Evolutionary conservation across 768 basidiomycete species (phyloP).

Genomic region (Boletus rufocinnamomeus): DNA sequence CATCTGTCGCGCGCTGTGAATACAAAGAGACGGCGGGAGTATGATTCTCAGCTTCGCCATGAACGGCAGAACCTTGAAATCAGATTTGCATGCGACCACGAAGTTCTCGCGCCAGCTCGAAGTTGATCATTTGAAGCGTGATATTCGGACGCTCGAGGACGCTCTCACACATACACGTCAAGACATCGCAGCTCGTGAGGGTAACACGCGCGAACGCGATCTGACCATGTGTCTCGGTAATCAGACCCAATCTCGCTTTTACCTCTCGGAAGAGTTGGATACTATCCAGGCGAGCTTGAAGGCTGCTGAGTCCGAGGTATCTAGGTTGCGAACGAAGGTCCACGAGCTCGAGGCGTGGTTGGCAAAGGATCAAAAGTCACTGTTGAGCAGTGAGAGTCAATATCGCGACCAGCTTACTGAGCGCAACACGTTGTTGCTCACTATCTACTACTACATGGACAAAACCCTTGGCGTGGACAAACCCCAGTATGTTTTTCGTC

Average conservation of each 20-base stretch:
- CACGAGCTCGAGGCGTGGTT: slow-evolving; percentile 78
- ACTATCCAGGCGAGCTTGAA: slow-evolving; percentile 58
- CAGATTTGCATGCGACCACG: slow-evolving; percentile 81
- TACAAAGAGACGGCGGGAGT: too few relatives aligned
- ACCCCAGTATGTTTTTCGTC: slow-evolving; percentile 70
- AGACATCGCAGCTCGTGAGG: slow-evolving; percentile 70
- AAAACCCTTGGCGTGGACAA: slow-evolving; percentile 90
- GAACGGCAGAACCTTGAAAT: slow-evolving; percentile 67
- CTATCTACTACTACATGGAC: slow-evolving; percentile 94
- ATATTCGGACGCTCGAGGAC: slow-evolving; percentile 77
- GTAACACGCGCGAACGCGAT: slow-evolving; percentile 67
- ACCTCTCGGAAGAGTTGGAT: slow-evolving; percentile 90
- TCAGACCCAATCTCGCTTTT: slow-evolving; percentile 85
- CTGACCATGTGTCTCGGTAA: slow-evolving; percentile 75
- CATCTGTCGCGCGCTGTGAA: too few relatives aligned
- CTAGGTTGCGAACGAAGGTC: slow-evolving; percentile 57
- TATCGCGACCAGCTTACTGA: slow-evolving; percentile 93
- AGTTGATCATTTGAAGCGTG: slow-evolving; percentile 80
- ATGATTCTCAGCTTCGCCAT: slow-evolving; percentile 61
- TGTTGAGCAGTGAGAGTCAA: slow-evolving; percentile 72
- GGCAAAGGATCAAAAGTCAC: slow-evolving; percentile 76
- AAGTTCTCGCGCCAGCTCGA: slow-evolving; percentile 89
- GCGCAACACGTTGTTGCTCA: slow-evolving; percentile 85
- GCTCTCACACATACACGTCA: slow-evolving; percentile 71
- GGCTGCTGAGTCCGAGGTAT: slow-evolving; percentile 68